A percentile compares a stretch with the other conserved stretches of the same genome.
Evolutionary conservation across 176 grass and related monocot genomes (phyloP).

Genomic region (Ananas comosus): DNA sequence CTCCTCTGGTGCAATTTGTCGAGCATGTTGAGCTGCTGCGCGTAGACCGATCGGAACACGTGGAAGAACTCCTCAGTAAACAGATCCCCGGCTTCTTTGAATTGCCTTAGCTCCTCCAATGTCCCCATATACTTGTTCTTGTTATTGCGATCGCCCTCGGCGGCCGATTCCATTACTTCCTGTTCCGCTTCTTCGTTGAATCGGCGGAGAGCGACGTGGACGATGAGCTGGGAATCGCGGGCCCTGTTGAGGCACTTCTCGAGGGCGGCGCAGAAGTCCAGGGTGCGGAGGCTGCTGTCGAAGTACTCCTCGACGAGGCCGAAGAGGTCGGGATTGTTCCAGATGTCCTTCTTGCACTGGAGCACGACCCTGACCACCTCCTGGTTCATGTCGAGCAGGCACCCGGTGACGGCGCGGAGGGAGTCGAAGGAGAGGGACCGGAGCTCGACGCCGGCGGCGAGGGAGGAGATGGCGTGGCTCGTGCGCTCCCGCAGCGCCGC

Average conservation of each 20-base stretch:
- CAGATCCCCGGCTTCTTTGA: constrained; percentile 64
- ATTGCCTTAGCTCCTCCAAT: constrained; percentile 25
- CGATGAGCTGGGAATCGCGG: constrained; percentile 30
- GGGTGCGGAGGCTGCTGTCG: constrained; percentile 27
- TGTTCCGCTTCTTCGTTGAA: constrained; percentile 13
- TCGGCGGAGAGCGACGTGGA: constrained; percentile 23
- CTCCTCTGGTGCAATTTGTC: constrained; percentile 80
- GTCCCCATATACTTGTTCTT: constrained; percentile 20
- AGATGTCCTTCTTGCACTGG: constrained; percentile 26
- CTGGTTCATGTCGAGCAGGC: constrained; percentile 22
- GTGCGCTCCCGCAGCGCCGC: constrained; percentile 26
- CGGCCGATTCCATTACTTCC: not conserved
- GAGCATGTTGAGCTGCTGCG: constrained; percentile 67
- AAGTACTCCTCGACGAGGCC: constrained; percentile 37
- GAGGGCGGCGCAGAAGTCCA: constrained; percentile 33
- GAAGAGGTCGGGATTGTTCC: constrained; percentile 30
- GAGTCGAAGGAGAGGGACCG: constrained; percentile 36
- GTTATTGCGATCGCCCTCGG: not conserved
- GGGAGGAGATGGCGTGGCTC: constrained; percentile 22
- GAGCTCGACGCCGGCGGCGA: constrained; percentile 16
- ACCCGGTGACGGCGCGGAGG: constrained; percentile 27
- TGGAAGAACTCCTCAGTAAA: constrained; percentile 86
- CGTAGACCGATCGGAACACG: constrained; percentile 58
- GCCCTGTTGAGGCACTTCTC: constrained; percentile 35
- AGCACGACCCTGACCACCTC: constrained; percentile 27